These are phyloP conservation scores for Amanita thiersii DNA, from an alignment of 768 basidiomycete genomes.

Conservation along the genomic window DNA sequence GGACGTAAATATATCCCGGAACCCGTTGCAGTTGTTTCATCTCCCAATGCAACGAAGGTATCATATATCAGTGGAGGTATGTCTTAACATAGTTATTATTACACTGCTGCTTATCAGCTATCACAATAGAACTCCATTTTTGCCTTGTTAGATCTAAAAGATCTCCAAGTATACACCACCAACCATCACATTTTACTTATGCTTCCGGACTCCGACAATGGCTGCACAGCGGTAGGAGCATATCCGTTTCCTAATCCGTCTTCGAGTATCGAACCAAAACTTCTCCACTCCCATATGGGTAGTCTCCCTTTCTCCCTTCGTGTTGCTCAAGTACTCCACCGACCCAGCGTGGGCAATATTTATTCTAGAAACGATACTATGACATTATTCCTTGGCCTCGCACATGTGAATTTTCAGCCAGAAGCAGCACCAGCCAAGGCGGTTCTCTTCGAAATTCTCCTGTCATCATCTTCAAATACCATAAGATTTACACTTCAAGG, in stretches of 20 bases:
- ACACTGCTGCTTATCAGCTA: background rate
- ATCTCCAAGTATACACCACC: slow-evolving; percentile 2
- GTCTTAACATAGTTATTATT: background rate
- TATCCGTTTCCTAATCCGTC: background rate
- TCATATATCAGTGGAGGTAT: slow-evolving; percentile 1
- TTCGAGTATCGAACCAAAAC: background rate
- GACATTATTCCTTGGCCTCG: background rate
- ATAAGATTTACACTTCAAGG: background rate
- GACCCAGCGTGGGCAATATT: background rate
- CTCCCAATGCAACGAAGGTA: background rate
- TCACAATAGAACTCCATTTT: background rate
- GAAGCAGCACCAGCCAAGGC: too few relatives aligned
- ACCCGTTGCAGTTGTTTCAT: background rate
- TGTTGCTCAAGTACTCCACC: background rate
- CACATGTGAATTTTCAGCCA: background rate
- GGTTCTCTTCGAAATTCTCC: background rate
- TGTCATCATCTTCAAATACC: background rate
- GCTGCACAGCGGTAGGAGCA: background rate
- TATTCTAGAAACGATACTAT: background rate
- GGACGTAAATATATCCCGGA: background rate
- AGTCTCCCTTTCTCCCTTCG: background rate
- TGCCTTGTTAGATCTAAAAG: background rate
- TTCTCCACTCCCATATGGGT: background rate
- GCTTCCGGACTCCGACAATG: background rate
- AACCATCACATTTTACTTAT: background rate